These are phyloP conservation scores for Ramalina intermedia DNA, from an alignment of 495 filamentous ascomycete species.

Conservation along the genomic window DNA sequence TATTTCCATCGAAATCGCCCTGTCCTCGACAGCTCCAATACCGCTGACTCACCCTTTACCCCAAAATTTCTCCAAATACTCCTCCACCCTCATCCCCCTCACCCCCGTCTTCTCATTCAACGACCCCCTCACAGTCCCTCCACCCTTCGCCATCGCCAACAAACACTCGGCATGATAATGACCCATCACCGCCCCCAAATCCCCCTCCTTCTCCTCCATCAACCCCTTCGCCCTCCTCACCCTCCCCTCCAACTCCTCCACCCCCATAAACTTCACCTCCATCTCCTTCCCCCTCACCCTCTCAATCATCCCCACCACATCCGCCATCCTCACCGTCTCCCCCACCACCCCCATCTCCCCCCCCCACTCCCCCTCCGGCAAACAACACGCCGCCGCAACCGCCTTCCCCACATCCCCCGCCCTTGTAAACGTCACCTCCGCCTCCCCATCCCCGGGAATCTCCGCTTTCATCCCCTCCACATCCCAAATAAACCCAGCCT, in stretches of 20 bases:
- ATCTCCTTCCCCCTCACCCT: conserved; percentile 15
- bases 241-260: conserved; percentile 6
- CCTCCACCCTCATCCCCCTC: no score
- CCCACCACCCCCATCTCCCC: conserved; percentile 23
- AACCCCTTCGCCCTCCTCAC: background rate
- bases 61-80: no score
- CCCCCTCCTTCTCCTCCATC: background rate
- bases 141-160: no score
- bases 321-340: conserved; percentile 15
- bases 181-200: background rate
- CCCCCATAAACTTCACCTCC: conserved; percentile 12
- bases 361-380: conserved; percentile 16
- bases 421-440: conserved; percentile 15
- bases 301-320: conserved; percentile 15
- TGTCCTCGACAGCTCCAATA: no score
- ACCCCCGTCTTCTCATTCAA: no score
- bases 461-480: conserved; percentile 12
- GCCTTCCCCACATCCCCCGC: conserved; percentile 19
- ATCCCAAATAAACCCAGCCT: conserved; percentile 14
- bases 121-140: no score
- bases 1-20: no score
- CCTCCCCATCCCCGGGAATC: conserved; percentile 18
- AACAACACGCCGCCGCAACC: conserved; percentile 15
- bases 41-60: no score
- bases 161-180: background rate